Evolutionary conservation across 2,329 filamentous ascomycete species (phyloP).

Genomic region (Penicillium sp.): DNA sequence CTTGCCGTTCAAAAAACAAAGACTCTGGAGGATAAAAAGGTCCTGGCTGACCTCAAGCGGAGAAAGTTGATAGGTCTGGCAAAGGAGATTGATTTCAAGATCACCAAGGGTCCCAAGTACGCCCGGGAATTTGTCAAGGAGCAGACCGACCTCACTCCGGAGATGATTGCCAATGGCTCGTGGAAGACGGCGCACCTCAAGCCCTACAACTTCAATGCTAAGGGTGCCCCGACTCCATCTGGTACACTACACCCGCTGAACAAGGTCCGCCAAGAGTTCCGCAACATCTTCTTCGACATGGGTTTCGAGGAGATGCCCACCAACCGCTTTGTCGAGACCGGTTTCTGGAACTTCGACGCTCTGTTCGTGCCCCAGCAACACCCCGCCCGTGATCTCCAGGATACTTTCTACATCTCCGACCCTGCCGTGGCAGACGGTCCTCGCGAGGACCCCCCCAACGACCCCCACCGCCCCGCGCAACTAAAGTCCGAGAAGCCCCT

Average conservation of each 20-base stretch:
- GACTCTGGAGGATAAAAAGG: slow-evolving; percentile 70
- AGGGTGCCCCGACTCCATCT: slow-evolving; percentile 53
- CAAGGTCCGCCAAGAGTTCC: slow-evolving; percentile 94
- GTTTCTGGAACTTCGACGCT: slow-evolving; percentile 98
- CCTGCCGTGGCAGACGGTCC: slow-evolving; percentile 71
- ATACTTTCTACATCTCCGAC: slow-evolving; percentile 97
- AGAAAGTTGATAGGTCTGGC: slow-evolving; percentile 81
- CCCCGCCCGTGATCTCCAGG: slow-evolving; percentile 92
- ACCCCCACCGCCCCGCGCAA: slow-evolving; percentile 37
- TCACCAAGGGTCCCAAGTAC: slow-evolving; percentile 83
- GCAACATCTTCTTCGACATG: slow-evolving; percentile 99
- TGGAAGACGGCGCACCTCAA: slow-evolving; percentile 95
- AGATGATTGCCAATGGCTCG: slow-evolving; percentile 81
- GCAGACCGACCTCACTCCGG: slow-evolving; percentile 90
- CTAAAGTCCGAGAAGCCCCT: slow-evolving; percentile 45
- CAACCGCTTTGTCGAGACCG: slow-evolving; percentile 87
- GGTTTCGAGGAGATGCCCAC: slow-evolving; percentile 99
- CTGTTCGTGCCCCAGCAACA: slow-evolving; percentile 98
- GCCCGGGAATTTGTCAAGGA: slow-evolving; percentile 86
- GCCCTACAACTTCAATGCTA: slow-evolving; percentile 74
- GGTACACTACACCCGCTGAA: slow-evolving; percentile 65
- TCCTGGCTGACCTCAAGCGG: slow-evolving; percentile 81
- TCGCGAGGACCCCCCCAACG: slow-evolving; percentile 54
- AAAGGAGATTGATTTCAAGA: slow-evolving; percentile 81
- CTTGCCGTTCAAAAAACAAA: slow-evolving; percentile 68